These are phyloP conservation scores for Debaryomyces nepalensis DNA, from an alignment of 1,139 yeast genomes.

Conservation along the genomic window DNA sequence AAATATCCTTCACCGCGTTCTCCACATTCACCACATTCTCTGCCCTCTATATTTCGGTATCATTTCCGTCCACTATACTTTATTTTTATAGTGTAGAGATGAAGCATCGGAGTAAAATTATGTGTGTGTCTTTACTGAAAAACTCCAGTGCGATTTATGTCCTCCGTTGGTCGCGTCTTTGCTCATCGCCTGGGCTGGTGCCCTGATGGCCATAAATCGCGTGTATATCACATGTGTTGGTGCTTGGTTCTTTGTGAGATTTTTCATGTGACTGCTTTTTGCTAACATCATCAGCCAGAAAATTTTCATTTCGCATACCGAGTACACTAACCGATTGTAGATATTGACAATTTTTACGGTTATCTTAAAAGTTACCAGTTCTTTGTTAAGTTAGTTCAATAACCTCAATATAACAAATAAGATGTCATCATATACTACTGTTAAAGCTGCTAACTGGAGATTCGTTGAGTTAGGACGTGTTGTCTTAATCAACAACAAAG, in stretches of 20 bases:
- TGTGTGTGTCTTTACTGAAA: no score
- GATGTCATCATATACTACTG: constrained; percentile 61
- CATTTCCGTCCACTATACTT: no score
- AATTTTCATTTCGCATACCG: constrained; percentile 13
- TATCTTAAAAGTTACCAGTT: constrained; percentile 11
- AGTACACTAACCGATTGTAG: constrained; percentile 7
- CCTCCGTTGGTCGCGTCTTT: no score
- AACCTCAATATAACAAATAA: constrained; percentile 19
- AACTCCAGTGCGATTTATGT: neutral
- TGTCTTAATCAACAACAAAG: constrained; percentile 85
- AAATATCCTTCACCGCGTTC: no score
- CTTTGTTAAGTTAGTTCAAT: constrained; percentile 15
- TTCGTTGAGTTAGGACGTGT: constrained; percentile 99
- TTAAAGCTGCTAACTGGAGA: constrained; percentile 98
- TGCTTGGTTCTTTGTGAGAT: neutral
- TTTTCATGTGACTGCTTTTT: constrained; percentile 9
- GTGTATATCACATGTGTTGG: constrained; percentile 5
- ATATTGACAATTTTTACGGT: constrained; percentile 11
- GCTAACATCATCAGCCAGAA: constrained; percentile 10
- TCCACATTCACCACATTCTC: constrained; percentile 10
- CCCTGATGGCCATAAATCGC: no score
- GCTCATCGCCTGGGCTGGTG: no score
- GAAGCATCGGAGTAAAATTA: no score
- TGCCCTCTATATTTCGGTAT: no score
- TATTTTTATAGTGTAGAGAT: no score